Conservation (phyloP, 1,139 yeast species). For the Dujonia santamariae region DNA sequence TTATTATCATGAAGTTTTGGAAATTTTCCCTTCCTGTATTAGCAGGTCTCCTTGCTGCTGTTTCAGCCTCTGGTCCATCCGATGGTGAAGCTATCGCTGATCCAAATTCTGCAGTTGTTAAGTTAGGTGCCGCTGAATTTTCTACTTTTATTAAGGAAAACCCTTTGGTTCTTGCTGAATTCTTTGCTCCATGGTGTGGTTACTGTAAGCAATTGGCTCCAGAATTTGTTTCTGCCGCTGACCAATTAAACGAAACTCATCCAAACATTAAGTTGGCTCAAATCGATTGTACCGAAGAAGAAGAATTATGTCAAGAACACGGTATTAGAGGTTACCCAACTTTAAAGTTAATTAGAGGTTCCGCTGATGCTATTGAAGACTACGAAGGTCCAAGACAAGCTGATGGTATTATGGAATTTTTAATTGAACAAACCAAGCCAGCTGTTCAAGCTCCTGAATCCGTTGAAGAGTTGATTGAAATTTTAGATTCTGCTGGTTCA, state of each 20-base stretch:
- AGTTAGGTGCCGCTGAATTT: conserved; percentile 61
- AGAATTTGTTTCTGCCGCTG: conserved; percentile 84
- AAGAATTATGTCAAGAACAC: conserved; percentile 70
- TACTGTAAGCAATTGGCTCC: conserved; percentile 96
- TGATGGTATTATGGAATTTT: conserved; percentile 69
- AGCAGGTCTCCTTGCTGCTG: conserved; percentile 38
- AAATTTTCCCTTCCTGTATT: conserved; percentile 36
- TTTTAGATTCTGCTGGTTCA: conserved; percentile 38
- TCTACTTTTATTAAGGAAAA: conserved; percentile 63
- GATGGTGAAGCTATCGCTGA: conserved; percentile 69
- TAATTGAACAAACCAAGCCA: conserved; percentile 83
- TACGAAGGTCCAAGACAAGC: conserved; percentile 86
- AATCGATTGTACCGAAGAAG: conserved; percentile 88
- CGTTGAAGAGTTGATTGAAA: conserved; percentile 47
- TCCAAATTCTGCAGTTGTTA: conserved; percentile 84
- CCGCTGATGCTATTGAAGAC: conserved; percentile 42
- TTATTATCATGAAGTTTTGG: conserved; percentile 44
- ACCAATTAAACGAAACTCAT: conserved; percentile 55
- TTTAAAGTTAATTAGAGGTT: conserved; percentile 76
- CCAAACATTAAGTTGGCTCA: conserved; percentile 77
- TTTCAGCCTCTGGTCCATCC: conserved; percentile 40
- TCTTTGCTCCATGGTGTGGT: conserved; percentile 99
- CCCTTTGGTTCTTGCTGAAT: conserved; percentile 87
- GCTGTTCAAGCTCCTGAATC: conserved; percentile 58
- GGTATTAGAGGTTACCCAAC: conserved; percentile 92